Percentiles rank a stretch among this genome's conserved stretches.
Conservation (phyloP, 2,329 filamentous ascomycete species). For the Fusarium bulbicola region DNA sequence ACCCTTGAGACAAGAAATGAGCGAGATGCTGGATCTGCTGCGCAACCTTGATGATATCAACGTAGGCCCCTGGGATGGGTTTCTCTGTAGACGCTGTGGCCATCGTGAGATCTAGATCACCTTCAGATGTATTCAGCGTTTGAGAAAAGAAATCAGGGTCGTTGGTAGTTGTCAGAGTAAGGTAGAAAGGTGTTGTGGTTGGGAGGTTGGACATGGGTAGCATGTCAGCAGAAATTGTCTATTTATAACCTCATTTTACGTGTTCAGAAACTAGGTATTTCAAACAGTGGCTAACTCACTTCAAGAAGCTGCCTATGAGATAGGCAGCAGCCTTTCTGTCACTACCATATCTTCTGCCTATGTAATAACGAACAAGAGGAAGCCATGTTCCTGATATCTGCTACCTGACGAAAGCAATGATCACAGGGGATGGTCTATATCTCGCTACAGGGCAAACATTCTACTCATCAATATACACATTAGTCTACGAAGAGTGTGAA, state of each 20-base stretch:
- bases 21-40: not conserved
- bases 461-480: rapidly evolving
- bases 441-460: rapidly evolving
- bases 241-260: not conserved
- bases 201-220: too few species aligned
- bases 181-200: rapidly evolving
- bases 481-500: rapidly evolving
- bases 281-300: rapidly evolving
- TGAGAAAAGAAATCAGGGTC: not conserved
- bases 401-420: not conserved
- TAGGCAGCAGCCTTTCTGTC: not conserved
- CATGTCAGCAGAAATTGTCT: not conserved
- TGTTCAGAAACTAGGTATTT: not conserved
- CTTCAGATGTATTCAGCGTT: not conserved
- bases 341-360: not conserved
- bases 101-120: not conserved
- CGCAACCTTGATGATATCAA: not conserved
- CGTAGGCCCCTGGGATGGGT: not conserved
- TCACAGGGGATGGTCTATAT: rapidly evolving
- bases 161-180: not conserved
- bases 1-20: rapidly evolving
- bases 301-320: not conserved
- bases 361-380: too few species aligned
- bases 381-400: rapidly evolving
- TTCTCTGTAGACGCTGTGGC: not conserved